Evolutionary conservation across 371 early-diverging fungal genomes (phyloP), one percentile per base, ranked within the genome.

Genomic region (Circinella umbellata): DNA sequence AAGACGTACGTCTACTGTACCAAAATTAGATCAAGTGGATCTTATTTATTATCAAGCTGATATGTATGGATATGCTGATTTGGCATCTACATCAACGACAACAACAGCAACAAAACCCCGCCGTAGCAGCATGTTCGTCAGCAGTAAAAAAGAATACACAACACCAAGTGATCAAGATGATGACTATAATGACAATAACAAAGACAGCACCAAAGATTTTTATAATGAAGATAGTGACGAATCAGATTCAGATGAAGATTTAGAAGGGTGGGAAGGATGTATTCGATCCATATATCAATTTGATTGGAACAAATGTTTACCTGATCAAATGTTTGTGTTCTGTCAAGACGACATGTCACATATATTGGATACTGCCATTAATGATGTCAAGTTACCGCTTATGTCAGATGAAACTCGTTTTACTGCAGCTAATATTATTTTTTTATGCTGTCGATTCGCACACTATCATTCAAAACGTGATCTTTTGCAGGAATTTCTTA

Each of bases 311-410:
- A 80, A 75, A 38, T 92, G 95, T 75, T 80, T 84, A 48, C 89
- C 88, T 7, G 92, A 94, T 76, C 96, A 95, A 75, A 95, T 95
- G 95, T 89, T 95, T 80, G 97, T 95, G 10, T 94, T 96, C 77
- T 88, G 90, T 47, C 83, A 80, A 39, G 80, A 78, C 11, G 86
- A 91, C 5, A 74, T 94, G 54, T 78, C 86, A 4, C 81, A 85
- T 61, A 86, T 97, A 8, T 69, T 96, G 20, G 81, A 92, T 18
- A 86, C 87, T 0, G 84, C 91, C 4, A 80, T 94, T 15, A 77
- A 78, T 18, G 79, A 81, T 18, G 82, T 88, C 67, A 86, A 80
- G 27, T 17, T 67, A 47, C 87, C 88, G 3, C 61, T 77, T 0
- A 69, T 72, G 39, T 73, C 80, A 8, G 76, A 83, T 38, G 84